These are phyloP conservation scores for Cucumis cinereus DNA, from an alignment of 306 rosid species.

Conservation along the genomic window DNA sequence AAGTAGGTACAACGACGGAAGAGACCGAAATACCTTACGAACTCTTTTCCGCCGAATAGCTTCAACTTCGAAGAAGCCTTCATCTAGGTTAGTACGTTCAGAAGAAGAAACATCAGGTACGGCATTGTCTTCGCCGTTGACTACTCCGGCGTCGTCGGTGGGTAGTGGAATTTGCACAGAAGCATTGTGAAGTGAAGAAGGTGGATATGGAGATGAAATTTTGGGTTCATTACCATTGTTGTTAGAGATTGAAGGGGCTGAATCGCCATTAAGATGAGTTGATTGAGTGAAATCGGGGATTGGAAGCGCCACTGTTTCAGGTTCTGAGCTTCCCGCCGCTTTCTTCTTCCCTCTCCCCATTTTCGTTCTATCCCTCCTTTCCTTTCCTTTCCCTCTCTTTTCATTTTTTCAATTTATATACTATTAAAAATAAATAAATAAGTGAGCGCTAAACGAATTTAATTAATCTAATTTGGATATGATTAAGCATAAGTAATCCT, in stretches of 20 bases:
- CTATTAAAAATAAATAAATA: not conserved
- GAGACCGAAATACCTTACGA: conserved; percentile 42
- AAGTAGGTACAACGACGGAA: not conserved
- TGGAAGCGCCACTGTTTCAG: conserved; percentile 11
- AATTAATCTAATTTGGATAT: not conserved
- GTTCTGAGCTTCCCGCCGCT: conserved; percentile 23
- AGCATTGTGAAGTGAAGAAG: not conserved
- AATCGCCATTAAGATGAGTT: not conserved
- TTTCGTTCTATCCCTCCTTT: conserved; percentile 13
- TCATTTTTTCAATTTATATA: conserved; percentile 4
- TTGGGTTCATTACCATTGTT: not conserved
- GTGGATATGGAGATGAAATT: not conserved
- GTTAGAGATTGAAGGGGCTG: not conserved
- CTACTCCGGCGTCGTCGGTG: conserved; percentile 9
- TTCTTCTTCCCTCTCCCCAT: conserved; percentile 37
- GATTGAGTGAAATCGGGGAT: not conserved
- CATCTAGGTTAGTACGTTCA: conserved; percentile 35
- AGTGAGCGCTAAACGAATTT: not conserved
- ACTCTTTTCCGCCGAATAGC: conserved; percentile 67
- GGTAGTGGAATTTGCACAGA: conserved; percentile 16
- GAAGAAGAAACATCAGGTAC: conserved; percentile 3
- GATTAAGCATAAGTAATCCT: no score
- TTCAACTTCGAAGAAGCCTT: conserved; percentile 75
- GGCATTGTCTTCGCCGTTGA: conserved; percentile 9
- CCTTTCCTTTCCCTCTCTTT: conserved; percentile 2